These are phyloP conservation scores for Aspergillus tanneri DNA, from an alignment of 2,329 filamentous ascomycete genomes.

Conservation along the genomic window DNA sequence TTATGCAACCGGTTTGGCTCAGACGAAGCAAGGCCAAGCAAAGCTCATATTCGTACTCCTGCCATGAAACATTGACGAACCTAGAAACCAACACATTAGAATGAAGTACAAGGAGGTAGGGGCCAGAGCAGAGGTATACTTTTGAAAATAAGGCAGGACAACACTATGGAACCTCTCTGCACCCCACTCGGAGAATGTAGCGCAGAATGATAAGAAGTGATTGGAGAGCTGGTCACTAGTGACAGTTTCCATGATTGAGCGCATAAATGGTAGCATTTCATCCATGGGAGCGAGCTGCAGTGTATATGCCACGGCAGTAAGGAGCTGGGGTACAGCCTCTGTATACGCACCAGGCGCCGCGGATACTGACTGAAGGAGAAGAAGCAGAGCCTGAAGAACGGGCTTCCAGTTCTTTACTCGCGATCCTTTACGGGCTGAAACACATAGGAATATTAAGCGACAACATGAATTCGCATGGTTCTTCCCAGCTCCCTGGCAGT, in stretches of 20 bases:
- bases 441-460: constrained; percentile 59
- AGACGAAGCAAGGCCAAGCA: constrained; percentile 68
- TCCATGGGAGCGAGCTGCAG: constrained; percentile 79
- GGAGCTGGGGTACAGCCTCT: constrained; percentile 34
- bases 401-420: constrained; percentile 71
- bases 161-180: constrained; percentile 72
- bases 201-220: constrained; percentile 83
- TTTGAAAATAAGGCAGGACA: constrained; percentile 79
- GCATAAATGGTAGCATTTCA: constrained; percentile 68
- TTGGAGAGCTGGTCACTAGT: constrained; percentile 64
- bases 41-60: constrained; percentile 63
- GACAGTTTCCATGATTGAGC: constrained; percentile 63
- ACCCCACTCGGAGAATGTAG: constrained; percentile 73
- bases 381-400: constrained; percentile 58
- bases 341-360: constrained; percentile 25
- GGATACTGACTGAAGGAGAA: constrained; percentile 49
- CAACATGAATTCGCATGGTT: constrained; percentile 43
- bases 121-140: constrained; percentile 47
- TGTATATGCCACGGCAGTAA: constrained; percentile 59
- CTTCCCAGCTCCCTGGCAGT: constrained; percentile 37
- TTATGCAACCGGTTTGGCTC: constrained; percentile 50
- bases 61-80: constrained; percentile 75
- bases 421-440: constrained; percentile 74
- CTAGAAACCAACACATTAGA: constrained; percentile 41
- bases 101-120: constrained; percentile 9